Conservation (phyloP, 2,329 filamentous ascomycete genomes). For the Bipolaris oryzae region DNA sequence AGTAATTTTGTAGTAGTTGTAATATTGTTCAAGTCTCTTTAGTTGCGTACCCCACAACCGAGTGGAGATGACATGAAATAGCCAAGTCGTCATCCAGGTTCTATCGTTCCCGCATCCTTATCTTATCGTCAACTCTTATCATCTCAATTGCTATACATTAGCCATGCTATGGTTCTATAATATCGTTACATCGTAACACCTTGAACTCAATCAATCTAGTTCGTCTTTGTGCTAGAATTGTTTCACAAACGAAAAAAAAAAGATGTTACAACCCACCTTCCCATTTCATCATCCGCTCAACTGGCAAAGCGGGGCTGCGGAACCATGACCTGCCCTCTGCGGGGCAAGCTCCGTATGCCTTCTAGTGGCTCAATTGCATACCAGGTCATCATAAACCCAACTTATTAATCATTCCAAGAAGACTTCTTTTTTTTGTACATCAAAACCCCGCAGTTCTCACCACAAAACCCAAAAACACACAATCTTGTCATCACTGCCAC, state of each 20-base stretch:
- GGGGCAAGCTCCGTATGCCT: conserved; percentile 19
- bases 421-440: neutral
- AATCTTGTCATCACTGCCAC: neutral
- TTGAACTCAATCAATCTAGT: neutral
- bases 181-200: neutral
- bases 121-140: conserved; percentile 1
- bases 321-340: conserved; percentile 25
- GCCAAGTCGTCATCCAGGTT: neutral
- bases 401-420: neutral
- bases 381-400: neutral
- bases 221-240: neutral
- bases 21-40: no score
- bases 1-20: no score
- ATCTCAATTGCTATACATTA: neutral
- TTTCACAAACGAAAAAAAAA: neutral
- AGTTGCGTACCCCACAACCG: neutral
- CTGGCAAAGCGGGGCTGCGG: conserved; percentile 28
- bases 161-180: neutral
- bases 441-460: neutral
- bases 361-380: neutral
- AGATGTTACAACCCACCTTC: conserved; percentile 13
- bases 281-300: conserved; percentile 21
- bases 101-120: neutral
- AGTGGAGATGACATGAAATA: neutral
- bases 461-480: neutral